These are phyloP conservation scores for Phialocephala subalpina DNA, from an alignment of 2,329 filamentous ascomycete genomes.

Conservation along the genomic window DNA sequence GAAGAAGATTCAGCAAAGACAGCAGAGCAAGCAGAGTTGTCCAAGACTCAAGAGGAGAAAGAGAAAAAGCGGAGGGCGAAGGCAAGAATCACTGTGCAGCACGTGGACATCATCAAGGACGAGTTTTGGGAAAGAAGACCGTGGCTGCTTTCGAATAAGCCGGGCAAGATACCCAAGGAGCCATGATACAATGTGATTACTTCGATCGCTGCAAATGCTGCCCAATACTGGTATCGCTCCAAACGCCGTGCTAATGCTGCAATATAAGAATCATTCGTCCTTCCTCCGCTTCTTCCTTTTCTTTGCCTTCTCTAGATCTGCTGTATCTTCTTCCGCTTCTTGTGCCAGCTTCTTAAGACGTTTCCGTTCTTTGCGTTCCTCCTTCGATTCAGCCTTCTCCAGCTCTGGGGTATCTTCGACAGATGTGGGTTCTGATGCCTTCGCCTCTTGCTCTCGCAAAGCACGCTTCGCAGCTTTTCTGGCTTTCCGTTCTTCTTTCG, in stretches of 20 bases:
- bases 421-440: constrained; percentile 1
- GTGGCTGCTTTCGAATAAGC: constrained; percentile 81
- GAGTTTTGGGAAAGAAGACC: constrained; percentile 91
- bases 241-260: constrained; percentile 36
- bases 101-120: constrained; percentile 94
- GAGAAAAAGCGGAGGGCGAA: constrained; percentile 83
- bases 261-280: constrained; percentile 19
- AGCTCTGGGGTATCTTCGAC: constrained; percentile 11
- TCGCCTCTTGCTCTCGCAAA: constrained; percentile 10
- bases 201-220: constrained; percentile 26
- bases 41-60: constrained; percentile 84
- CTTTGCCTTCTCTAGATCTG: constrained; percentile 40
- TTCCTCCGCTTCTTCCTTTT: constrained; percentile 42
- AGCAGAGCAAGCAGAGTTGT: constrained; percentile 64
- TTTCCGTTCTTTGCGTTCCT: constrained; percentile 49
- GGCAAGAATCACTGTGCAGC: constrained; percentile 81
- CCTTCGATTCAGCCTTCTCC: constrained; percentile 37
- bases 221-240: constrained; percentile 26
- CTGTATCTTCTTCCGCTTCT: constrained; percentile 28
- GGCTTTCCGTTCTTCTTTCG: constrained; percentile 44
- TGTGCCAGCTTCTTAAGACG: constrained; percentile 44
- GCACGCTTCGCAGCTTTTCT: constrained; percentile 46
- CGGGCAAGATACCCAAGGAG: constrained; percentile 73
- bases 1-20: constrained; percentile 55
- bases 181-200: constrained; percentile 32